These are phyloP conservation scores for Verbena officinalis DNA, from an alignment of 257 asterid species.

Conservation along the genomic window DNA sequence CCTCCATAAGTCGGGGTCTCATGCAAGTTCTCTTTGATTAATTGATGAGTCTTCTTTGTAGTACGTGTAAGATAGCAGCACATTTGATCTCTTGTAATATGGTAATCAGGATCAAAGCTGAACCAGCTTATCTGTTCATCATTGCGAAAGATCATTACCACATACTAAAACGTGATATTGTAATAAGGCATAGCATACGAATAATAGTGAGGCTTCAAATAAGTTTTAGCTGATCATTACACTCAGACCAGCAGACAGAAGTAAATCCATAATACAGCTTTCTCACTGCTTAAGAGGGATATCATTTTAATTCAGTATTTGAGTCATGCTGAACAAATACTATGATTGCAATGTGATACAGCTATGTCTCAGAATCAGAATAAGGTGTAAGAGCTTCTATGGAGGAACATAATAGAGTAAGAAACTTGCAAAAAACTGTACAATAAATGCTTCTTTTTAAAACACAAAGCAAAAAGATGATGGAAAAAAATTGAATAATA, in stretches of 20 bases:
- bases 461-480: neutral
- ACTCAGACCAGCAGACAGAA: constrained; percentile 15
- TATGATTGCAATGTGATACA: constrained; percentile 14
- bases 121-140: constrained; percentile 88
- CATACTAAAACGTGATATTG: constrained; percentile 7
- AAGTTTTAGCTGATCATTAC: constrained; percentile 15
- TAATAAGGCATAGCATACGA: neutral
- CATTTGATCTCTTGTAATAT: constrained; percentile 86
- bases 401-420: constrained; percentile 17
- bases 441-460: neutral
- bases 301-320: neutral
- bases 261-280: neutral
- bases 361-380: constrained; percentile 12
- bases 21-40: constrained; percentile 84
- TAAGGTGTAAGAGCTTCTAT: neutral
- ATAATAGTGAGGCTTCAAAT: neutral
- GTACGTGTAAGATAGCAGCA: constrained; percentile 97
- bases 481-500: neutral
- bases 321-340: constrained; percentile 16
- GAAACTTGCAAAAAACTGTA: neutral
- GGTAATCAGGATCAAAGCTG: constrained; percentile 91
- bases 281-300: neutral
- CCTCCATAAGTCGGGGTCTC: constrained; percentile 99
- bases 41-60: constrained; percentile 83
- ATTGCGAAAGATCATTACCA: constrained; percentile 25